These are phyloP conservation scores for Allium fistulosum DNA, from an alignment of 106 monocot genomes.

Conservation along the genomic window DNA sequence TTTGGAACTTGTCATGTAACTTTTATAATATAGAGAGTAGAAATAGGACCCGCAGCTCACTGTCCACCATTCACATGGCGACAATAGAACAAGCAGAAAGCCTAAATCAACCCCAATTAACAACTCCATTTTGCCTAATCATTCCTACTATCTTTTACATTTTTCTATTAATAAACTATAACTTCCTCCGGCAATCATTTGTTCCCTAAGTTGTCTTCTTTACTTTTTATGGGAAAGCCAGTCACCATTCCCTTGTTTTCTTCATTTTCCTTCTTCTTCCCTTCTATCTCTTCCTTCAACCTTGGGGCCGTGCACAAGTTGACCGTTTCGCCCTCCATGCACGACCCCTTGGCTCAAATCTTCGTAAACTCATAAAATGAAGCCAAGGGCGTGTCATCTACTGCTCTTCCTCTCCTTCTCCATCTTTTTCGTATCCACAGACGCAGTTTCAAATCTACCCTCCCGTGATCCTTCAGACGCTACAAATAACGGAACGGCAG, in stretches of 20 bases:
- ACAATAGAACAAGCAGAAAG: not conserved
- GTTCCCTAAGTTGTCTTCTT: not conserved
- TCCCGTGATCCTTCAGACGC: no score
- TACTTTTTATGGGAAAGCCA: slow-evolving; percentile 1
- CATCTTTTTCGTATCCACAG: not conserved
- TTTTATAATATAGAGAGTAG: no score
- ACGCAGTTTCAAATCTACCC: not conserved
- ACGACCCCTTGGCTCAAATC: not conserved
- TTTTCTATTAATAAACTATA: slow-evolving; percentile 6
- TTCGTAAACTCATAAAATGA: not conserved
- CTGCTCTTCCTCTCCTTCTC: not conserved
- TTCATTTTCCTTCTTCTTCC: not conserved
- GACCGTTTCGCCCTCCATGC: not conserved
- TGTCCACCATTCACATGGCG: slow-evolving; percentile 11
- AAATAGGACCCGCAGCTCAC: no score
- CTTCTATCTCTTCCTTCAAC: not conserved
- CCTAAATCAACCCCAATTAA: not conserved
- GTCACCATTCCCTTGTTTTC: not conserved
- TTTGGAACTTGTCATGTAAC: no score
- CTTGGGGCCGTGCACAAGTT: not conserved
- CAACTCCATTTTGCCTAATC: not conserved
- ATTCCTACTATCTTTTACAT: not conserved
- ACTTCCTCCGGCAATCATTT: not conserved
- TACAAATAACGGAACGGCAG: not conserved
- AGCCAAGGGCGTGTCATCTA: not conserved